These are phyloP conservation scores for Penicillium sp. DNA, from an alignment of 2,329 filamentous ascomycete species.

Conservation along the genomic window DNA sequence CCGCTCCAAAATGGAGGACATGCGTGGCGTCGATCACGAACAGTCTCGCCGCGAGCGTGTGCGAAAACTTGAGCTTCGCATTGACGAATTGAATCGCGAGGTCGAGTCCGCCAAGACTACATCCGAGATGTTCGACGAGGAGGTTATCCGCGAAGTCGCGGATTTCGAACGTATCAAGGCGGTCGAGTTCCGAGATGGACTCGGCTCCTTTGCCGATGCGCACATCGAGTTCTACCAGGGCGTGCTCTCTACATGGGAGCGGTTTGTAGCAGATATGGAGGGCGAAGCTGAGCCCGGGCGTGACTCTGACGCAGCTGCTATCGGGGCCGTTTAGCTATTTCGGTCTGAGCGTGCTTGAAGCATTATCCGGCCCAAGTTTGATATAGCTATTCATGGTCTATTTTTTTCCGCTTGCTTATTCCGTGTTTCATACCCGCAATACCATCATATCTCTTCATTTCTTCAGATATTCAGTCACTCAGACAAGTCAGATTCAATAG, in stretches of 20 bases:
- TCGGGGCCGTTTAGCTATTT: conserved; percentile 15
- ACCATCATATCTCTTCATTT: conserved; percentile 5
- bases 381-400: conserved; percentile 16
- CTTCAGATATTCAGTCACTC: not conserved
- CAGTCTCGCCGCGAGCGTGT: conserved; percentile 81
- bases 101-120: conserved; percentile 84
- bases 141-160: conserved; percentile 85
- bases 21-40: conserved; percentile 94
- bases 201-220: conserved; percentile 77
- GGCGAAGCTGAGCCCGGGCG: conserved; percentile 47
- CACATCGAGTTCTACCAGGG: conserved; percentile 84
- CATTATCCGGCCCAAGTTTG: not conserved
- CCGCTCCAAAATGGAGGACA: conserved; percentile 91
- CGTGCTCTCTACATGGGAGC: conserved; percentile 81
- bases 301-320: conserved; percentile 21
- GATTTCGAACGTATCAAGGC: conserved; percentile 98
- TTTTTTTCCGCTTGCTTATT: conserved; percentile 16
- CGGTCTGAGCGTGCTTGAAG: not conserved
- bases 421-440: conserved; percentile 23
- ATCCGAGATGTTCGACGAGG: conserved; percentile 91
- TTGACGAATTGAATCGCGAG: conserved; percentile 85
- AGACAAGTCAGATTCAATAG: not conserved
- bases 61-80: conserved; percentile 85
- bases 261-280: conserved; percentile 86
- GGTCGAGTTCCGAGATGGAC: conserved; percentile 82